Base-by-base conservation (phyloP, 2,329 filamentous ascomycete species). In the Setomelanomma holmii region DNA sequence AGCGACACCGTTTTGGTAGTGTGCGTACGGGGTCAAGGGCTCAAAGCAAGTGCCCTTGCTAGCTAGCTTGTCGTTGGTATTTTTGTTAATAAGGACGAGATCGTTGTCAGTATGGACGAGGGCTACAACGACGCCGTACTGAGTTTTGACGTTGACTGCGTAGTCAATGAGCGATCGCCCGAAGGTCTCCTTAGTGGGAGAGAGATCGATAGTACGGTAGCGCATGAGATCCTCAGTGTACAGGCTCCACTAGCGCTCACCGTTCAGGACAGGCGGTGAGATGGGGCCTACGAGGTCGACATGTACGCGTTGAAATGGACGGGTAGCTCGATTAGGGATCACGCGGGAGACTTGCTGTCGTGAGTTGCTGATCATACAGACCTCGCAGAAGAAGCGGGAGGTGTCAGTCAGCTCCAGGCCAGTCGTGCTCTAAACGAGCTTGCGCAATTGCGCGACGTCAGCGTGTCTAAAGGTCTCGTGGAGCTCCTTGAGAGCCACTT, bases 241-340 rank as follows among this genome's bases (percentile, higher is more conserved):
- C 19, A 40, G 38, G 38, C 38, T 40, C 38, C 19, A 40, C 38
- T 19, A 40, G 38, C 38, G 38, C 14, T 40, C 17, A 19, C 38
- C 38, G 38, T 40, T 40, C 14, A 40, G 38, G 38, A n/a, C 38
- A 10, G 38, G 38, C 38, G 38, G 38, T 40, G 38, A 40, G n/a
- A 40, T 40, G 8, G 38, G 38, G n/a, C 38, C 38, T 21, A 40
- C 38, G 38, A 40, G 38, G 19, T 40, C 38, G n/a, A 40, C 19
- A 21, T 40, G 38, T 40, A 40, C 38, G 38, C 38, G 38, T 19
- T 40, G 38, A 40, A 40, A 40, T 40, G 19, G 19, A 19, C 38
- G 14, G 19, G 38, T 40, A 20, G 38, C n/a, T 21, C 19, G 5
- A 40, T 40, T 21, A 40, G 38, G 38, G n/a, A 40, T 40, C 19